These are phyloP conservation scores for Colletotrichum sp. DNA, from an alignment of 2,329 filamentous ascomycete species.

Conservation along the genomic window DNA sequence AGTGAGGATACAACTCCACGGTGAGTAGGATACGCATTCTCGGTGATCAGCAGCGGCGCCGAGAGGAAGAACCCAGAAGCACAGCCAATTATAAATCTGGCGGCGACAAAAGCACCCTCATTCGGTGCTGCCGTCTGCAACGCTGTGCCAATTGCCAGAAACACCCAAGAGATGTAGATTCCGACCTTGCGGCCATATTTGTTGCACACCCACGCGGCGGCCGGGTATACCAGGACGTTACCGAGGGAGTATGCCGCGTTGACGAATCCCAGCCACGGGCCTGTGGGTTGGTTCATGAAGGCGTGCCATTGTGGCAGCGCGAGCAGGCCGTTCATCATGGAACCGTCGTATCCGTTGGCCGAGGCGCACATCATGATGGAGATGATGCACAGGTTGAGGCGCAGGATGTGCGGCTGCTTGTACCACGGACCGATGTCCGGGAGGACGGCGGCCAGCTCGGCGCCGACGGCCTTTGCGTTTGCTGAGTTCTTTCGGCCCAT, in stretches of 20 bases:
- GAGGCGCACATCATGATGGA: slow-evolving; percentile 36
- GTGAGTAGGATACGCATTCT: slow-evolving; percentile 37
- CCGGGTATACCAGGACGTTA: slow-evolving; percentile 29
- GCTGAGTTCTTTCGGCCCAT: neutral
- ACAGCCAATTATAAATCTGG: slow-evolving; percentile 37
- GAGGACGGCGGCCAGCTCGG: slow-evolving; percentile 32
- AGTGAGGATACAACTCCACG: neutral
- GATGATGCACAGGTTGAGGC: slow-evolving; percentile 45
- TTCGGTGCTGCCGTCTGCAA: slow-evolving; percentile 29
- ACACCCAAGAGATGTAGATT: neutral
- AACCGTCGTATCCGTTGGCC: slow-evolving; percentile 40
- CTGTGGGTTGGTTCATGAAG: slow-evolving; percentile 43
- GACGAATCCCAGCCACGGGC: slow-evolving; percentile 39
- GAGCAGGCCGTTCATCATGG: slow-evolving; percentile 52
- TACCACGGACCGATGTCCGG: slow-evolving; percentile 49
- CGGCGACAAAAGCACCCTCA: slow-evolving; percentile 33
- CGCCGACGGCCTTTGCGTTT: slow-evolving; percentile 8
- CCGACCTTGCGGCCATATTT: slow-evolving; percentile 12
- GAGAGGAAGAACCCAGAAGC: slow-evolving; percentile 29
- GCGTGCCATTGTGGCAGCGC: slow-evolving; percentile 43
- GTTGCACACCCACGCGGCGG: slow-evolving; percentile 40
- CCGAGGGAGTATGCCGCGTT: slow-evolving; percentile 45
- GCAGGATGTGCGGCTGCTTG: slow-evolving; percentile 43
- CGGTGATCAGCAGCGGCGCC: slow-evolving; percentile 37
- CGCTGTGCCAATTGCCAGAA: slow-evolving; percentile 1